Base-by-base conservation (phyloP, 1,284 basidiomycete genomes). In the Melampsora americana region DNA sequence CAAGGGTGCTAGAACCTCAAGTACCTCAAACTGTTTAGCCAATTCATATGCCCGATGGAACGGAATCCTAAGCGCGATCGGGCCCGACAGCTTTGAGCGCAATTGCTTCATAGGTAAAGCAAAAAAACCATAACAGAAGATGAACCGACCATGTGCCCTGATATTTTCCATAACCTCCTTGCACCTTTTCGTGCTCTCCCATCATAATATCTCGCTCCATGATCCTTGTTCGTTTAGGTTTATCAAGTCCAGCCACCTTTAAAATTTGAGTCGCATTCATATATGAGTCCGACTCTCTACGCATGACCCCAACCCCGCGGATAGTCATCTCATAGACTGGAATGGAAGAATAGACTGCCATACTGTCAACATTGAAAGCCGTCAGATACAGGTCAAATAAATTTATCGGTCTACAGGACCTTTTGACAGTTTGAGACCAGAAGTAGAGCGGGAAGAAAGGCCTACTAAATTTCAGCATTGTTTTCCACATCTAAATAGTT, bases 141-240 rank as follows among this genome's bases (percentile, higher is more conserved):
- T 35, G 16, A 50, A 82, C 86, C 82, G 80, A 94, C 95, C 96
- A 99, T 68, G 96, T 99, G 78, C 96, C 96, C 83, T 99, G 96
- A 83, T 98, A 99, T 85, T 97, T 97, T 60, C 96, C 96, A 82
- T 98, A 99, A 56, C 96, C 96, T 66, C 96, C 96, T 83, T 99
- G 96, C 14, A 99, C 93, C 84, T 99, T 99, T 84, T 99, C 95
- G 84, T 99, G 95, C 84, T 93, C 90, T 69, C 95, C 95, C 62
- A 91, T 91, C 56, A 95, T 87, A 78, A 99, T 92, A 85, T 99
- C 95, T 83, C 95, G 96, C 85, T 99, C 96, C 48, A 99, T 87
- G 77, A 98, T 97, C 87, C 97, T 97, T 28, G 95, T 98, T 60
- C 96, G 87, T 53, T 91, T 88, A 2, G 93, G 94, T 85, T 99